phyloP scores from a whole-genome alignment of 2,329 filamentous ascomycete genomes.

The Scedosporium dehoogii region DNA sequence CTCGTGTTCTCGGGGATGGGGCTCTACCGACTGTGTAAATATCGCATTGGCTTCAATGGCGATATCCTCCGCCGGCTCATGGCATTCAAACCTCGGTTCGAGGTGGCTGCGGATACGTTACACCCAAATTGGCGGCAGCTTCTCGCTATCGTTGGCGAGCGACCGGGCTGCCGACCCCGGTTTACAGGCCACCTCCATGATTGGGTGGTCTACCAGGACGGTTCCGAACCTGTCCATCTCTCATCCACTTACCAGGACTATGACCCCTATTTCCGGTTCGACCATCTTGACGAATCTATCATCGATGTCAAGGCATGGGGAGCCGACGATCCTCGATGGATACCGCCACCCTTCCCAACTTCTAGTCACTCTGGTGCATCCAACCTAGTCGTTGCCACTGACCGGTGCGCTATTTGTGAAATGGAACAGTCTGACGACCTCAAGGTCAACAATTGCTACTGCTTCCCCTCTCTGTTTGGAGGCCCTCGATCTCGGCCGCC shows the following conservation, averaged over 20 bases:
- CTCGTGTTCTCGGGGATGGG: conserved; percentile 48
- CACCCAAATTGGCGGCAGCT: conserved; percentile 44
- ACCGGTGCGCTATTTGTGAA: conserved; percentile 30
- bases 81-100: conserved; percentile 33
- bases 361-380: conserved; percentile 6
- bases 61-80: conserved; percentile 23
- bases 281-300: conserved; percentile 37
- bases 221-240: conserved; percentile 28
- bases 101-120: conserved; percentile 41
- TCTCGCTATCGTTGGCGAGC: conserved; percentile 33
- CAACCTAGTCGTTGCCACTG: neutral
- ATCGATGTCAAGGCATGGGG: conserved; percentile 39
- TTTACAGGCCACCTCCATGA: conserved; percentile 41
- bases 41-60: conserved; percentile 36
- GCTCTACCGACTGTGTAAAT: conserved; percentile 51
- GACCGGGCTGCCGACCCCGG: conserved; percentile 19
- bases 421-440: conserved; percentile 40
- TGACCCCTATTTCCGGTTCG: conserved; percentile 35
- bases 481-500: conserved; percentile 28
- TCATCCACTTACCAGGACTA: conserved; percentile 34
- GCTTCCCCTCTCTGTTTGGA: conserved; percentile 43
- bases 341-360: conserved; percentile 18
- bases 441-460: conserved; percentile 37
- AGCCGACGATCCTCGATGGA: conserved; percentile 36
- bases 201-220: conserved; percentile 37